Evolutionary conservation across 495 filamentous ascomycete genomes (phyloP).

Genomic region (Talaromyces wortmannii): DNA sequence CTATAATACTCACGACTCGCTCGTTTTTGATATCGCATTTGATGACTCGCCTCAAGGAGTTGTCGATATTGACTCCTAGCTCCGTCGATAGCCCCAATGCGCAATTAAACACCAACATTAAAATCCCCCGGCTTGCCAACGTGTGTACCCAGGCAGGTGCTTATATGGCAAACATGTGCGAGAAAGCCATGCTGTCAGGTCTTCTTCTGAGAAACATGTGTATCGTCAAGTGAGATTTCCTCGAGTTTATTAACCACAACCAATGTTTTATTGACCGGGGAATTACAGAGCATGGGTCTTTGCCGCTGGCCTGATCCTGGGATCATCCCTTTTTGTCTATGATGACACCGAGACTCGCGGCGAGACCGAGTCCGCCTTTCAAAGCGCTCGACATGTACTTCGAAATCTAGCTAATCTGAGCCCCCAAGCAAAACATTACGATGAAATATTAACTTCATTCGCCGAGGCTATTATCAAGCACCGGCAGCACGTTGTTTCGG

Average conservation of each 20-base stretch:
- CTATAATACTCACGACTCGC: slow-evolving; percentile 32
- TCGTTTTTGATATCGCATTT: slow-evolving; percentile 32
- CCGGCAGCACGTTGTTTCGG: background rate
- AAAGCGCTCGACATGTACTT: background rate
- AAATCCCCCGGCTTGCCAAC: background rate
- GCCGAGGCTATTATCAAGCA: slow-evolving; percentile 2
- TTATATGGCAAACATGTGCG: slow-evolving; percentile 4
- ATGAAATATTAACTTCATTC: slow-evolving; percentile 4
- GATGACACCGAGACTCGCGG: slow-evolving; percentile 6
- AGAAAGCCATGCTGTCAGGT: background rate
- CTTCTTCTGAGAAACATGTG: slow-evolving; percentile 2
- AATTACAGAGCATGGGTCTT: slow-evolving; percentile 28
- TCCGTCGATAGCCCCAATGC: background rate
- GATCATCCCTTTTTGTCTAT: slow-evolving; percentile 35
- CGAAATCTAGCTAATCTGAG: background rate
- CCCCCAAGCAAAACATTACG: slow-evolving; percentile 1
- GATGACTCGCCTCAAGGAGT: slow-evolving; percentile 25
- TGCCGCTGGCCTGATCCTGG: slow-evolving; percentile 32
- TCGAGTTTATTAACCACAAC: background rate
- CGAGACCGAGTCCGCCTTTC: background rate
- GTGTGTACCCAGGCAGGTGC: slow-evolving; percentile 1
- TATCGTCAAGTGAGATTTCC: background rate
- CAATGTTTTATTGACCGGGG: background rate
- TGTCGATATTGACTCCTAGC: background rate
- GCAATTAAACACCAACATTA: background rate